A percentile compares a stretch with the other conserved stretches of the same genome.
These are phyloP conservation scores for Cicer chorassanicum DNA, from an alignment of 306 rosid genomes.

Conservation along the genomic window DNA sequence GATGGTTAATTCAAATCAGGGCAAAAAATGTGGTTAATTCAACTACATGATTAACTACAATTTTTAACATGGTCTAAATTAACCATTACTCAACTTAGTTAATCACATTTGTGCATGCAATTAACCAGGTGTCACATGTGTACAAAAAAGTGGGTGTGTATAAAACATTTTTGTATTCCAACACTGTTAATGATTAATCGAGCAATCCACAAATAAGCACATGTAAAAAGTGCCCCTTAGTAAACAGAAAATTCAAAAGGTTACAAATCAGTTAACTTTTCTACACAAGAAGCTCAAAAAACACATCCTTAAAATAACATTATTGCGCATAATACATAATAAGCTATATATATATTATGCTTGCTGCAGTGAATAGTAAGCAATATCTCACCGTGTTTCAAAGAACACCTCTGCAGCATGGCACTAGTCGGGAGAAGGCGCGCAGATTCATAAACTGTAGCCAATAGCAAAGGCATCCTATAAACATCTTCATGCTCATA, in stretches of 20 bases:
- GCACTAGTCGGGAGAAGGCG: constrained; percentile 73
- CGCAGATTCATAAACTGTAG: constrained; percentile 79
- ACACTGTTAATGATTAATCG: background rate
- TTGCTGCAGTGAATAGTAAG: constrained; percentile 19
- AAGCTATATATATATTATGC: background rate
- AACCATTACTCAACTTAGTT: too few relatives aligned
- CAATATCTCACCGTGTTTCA: constrained; percentile 62
- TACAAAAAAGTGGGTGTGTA: too few relatives aligned
- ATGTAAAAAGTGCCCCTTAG: background rate
- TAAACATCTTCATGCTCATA: constrained; percentile 57
- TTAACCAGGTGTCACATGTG: too few relatives aligned
- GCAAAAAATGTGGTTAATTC: too few relatives aligned
- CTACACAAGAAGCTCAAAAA: constrained; percentile 11
- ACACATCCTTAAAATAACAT: background rate
- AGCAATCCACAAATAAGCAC: constrained; percentile 6
- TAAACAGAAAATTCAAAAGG: constrained; percentile 14
- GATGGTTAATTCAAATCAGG: too few relatives aligned
- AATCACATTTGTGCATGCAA: too few relatives aligned
- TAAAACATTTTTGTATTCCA: too few relatives aligned
- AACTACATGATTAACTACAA: too few relatives aligned
- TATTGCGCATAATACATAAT: background rate
- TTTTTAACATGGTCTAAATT: too few relatives aligned
- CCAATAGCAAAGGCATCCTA: constrained; percentile 72
- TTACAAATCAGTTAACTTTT: background rate
- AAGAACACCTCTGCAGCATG: constrained; percentile 83